Evolutionary conservation across 345 rosid species (phyloP).

Genomic region (Trapa incisa): DNA sequence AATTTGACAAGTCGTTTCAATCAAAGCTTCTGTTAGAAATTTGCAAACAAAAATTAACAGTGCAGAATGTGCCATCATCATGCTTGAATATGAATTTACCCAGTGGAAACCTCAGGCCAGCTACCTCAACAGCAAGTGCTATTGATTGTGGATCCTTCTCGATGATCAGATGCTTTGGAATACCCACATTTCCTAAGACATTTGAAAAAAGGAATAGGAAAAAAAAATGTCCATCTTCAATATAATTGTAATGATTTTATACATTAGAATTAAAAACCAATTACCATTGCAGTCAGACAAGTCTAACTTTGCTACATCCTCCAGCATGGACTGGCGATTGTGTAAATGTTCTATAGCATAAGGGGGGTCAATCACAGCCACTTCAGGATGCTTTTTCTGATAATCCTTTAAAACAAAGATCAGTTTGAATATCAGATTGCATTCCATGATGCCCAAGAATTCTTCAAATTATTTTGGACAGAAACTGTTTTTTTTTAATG

Average conservation of each 20-base stretch:
- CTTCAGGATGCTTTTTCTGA: slow-evolving; percentile 64
- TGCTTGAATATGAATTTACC: slow-evolving; percentile 24
- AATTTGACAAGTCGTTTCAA: neutral
- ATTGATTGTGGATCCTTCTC: slow-evolving; percentile 47
- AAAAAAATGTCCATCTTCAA: slow-evolving; percentile 7
- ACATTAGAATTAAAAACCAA: neutral
- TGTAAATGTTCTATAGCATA: slow-evolving; percentile 50
- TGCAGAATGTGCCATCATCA: too few relatives aligned
- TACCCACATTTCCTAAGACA: slow-evolving; percentile 49
- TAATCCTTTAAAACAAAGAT: slow-evolving; percentile 43
- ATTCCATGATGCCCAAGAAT: slow-evolving; percentile 12
- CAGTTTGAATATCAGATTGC: slow-evolving; percentile 12
- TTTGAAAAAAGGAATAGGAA: neutral
- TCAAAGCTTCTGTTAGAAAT: neutral
- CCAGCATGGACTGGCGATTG: slow-evolving; percentile 85
- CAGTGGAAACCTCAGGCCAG: slow-evolving; percentile 65
- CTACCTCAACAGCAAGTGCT: slow-evolving; percentile 38
- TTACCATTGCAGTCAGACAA: slow-evolving; percentile 28
- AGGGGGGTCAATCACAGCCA: slow-evolving; percentile 74
- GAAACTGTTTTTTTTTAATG: neutral
- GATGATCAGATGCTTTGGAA: slow-evolving; percentile 74
- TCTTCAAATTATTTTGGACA: slow-evolving; percentile 19
- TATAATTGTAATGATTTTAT: slow-evolving; percentile 4
- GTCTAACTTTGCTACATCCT: slow-evolving; percentile 59
- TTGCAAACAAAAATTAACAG: neutral